These are phyloP conservation scores for Mycena sanguinolenta DNA, from an alignment of 768 basidiomycete species.

Conservation along the genomic window DNA sequence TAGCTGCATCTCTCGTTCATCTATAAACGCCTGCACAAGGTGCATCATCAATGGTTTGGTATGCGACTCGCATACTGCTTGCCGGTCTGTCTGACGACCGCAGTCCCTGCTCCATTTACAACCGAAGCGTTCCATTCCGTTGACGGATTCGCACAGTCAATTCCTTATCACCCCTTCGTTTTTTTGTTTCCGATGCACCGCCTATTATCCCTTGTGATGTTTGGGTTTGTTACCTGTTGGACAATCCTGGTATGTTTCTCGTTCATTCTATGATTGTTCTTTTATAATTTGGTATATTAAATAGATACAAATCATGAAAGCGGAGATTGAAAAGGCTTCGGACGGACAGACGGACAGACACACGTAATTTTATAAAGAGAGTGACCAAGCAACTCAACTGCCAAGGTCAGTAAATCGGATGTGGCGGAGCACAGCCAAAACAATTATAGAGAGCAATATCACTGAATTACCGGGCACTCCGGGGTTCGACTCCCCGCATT, in stretches of 20 bases:
- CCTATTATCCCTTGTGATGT: slow-evolving; percentile 83
- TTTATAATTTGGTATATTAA: slow-evolving; percentile 52
- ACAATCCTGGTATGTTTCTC: slow-evolving; percentile 76
- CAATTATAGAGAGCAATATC: too few relatives aligned
- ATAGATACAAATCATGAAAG: too few relatives aligned
- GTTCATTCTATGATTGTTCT: slow-evolving; percentile 39
- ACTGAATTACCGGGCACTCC: too few relatives aligned
- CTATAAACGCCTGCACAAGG: slow-evolving; percentile 95
- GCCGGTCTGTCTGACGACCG: slow-evolving; percentile 22
- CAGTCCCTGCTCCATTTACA: slow-evolving; percentile 97
- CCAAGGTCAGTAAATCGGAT: too few relatives aligned
- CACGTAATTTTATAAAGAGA: too few relatives aligned
- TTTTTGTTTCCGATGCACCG: slow-evolving; percentile 94
- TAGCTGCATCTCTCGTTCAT: slow-evolving; percentile 85
- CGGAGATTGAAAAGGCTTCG: too few relatives aligned
- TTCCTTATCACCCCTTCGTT: slow-evolving; percentile 95
- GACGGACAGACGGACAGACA: too few relatives aligned
- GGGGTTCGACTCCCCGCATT: too few relatives aligned
- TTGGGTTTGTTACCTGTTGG: slow-evolving; percentile 95
- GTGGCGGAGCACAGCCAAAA: too few relatives aligned
- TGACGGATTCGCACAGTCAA: slow-evolving; percentile 93
- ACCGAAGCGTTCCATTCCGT: slow-evolving; percentile 99
- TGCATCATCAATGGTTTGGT: slow-evolving; percentile 99
- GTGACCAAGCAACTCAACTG: too few relatives aligned
- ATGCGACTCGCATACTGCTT: slow-evolving; percentile 45